Evolutionary conservation across 306 rosid species (phyloP), one percentile per base, ranked within the genome.

Genomic region (Benincasa hispida): DNA sequence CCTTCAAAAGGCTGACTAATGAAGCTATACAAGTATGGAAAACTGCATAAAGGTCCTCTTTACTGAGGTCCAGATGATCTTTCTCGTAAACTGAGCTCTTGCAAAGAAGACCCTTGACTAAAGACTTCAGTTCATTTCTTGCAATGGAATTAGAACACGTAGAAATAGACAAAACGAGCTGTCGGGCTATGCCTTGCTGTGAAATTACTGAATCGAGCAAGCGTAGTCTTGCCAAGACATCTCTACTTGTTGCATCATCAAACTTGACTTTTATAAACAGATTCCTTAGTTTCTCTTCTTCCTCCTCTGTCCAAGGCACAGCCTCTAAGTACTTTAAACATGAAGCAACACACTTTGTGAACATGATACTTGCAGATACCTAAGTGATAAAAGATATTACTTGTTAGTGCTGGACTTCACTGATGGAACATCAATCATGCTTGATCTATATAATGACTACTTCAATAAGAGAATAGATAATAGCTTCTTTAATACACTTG

Each of bases 241-340:
- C 97, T 69, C 85, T 86, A 65, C 90, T 88, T 14, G 96, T 92
- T 54, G 86, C 81, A 37, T 92, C 92, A 41, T 92, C 93, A 18
- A 90, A 92, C 88, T 86, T 87, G 28, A 90, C 87, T 72, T 89
- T 88, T 6, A 86, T 81, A 72, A 92, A 88, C 79, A 92, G 75
- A 78, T 82, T 81, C 81, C 93, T 86, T 47, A 92, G 59, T 77
- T 92, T 92, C 82, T 88, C 96, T 86, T 90, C 96, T 81, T 92
- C 96, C 81, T 92, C 97, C 83, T 92, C 97, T 5, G 93, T 88
- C 96, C 96, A 92, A 83, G 96, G 96, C 86, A 92, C 93, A 56
- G 93, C 98, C 83, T 92, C 98, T 13, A 92, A 92, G 81, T 87
- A 90, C 74, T 84, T 86, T 50, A 92, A 83, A 86, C 98, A 92